Conservation (phyloP, 495 filamentous ascomycete genomes). For the Penicillium tannophilum region DNA sequence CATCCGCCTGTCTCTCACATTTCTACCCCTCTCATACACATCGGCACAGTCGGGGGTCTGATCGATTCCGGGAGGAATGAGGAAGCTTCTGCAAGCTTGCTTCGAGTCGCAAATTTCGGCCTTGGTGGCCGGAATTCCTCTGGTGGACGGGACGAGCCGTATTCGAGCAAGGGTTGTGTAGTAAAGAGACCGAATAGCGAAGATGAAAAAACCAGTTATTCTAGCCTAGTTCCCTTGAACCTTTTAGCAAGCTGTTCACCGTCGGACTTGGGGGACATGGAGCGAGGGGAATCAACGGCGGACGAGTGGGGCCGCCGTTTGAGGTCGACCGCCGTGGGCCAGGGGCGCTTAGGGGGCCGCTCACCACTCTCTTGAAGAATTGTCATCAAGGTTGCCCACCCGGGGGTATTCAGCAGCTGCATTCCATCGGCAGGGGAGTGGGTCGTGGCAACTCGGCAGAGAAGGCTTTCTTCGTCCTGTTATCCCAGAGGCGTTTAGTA, state of each 20-base stretch:
- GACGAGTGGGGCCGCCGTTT: constrained; percentile 27
- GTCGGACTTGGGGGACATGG: constrained; percentile 49
- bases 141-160: not conserved
- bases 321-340: constrained; percentile 46
- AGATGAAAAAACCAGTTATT: constrained; percentile 38
- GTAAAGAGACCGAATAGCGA: constrained; percentile 13
- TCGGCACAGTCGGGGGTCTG: not conserved
- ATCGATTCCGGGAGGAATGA: not conserved
- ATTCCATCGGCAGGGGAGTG: constrained; percentile 77
- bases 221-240: constrained; percentile 97
- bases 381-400: constrained; percentile 90
- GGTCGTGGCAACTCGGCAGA: constrained; percentile 78
- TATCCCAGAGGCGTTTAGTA: constrained; percentile 4
- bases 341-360: constrained; percentile 83
- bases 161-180: not conserved
- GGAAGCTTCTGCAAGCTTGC: not conserved
- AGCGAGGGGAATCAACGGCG: constrained; percentile 35
- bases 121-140: not conserved
- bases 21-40: not conserved
- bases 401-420: constrained; percentile 77
- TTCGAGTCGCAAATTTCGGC: not conserved
- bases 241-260: constrained; percentile 94
- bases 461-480: constrained; percentile 86
- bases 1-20: not conserved
- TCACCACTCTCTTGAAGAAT: constrained; percentile 97